Base-by-base conservation (phyloP, 2,329 filamentous ascomycete species). In the Phialophora expanda region DNA sequence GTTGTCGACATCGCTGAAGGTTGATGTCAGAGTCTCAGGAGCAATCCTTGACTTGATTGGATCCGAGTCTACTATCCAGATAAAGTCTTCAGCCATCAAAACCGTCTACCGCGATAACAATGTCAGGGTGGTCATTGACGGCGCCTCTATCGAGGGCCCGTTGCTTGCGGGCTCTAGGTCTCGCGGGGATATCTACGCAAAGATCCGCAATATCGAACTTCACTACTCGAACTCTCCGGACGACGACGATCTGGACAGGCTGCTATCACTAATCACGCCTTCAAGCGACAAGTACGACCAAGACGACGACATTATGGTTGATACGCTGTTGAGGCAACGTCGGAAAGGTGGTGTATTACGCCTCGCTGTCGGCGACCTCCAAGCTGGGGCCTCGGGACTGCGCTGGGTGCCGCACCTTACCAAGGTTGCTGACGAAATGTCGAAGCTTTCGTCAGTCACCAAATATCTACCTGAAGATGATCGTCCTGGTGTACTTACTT, bases 381-480 rank as follows among this genome's bases (percentile, higher is more conserved):
- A 88, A 58, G 79, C 89, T 24, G 81, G 84, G 3, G 79, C 95
- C 17, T 82, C 83, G 7, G 87, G 88, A 67, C 78, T 92, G 46
- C 81, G 86, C 11, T 87, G 90, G 70, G 79, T 97, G 17, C 82
- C 86, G 9, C 85, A 86, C 50, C 81, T 99, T 14, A 86, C 89
- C 7, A 84, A 85, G 11, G 84, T 99, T 8, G 89, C 86, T 0
- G 89, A 91, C 69, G 95, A 99, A 73, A 76, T 98, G 56, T 85
- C 89, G 5, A 92, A 90, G 70, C 82, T 99, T 4, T 91, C 93
- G 0, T 93, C 89, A 0, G 92, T 99, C 28, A 87, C 94, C 6
- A 98, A 97, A 75, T 98, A 98, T 75, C 83, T 99, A 2, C 94
- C 95, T 0, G 94, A 99, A 72, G 95, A 99, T 77, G 94, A 99